Conservation (phyloP, 495 filamentous ascomycete species). For the Aspergillus homomorphus region DNA sequence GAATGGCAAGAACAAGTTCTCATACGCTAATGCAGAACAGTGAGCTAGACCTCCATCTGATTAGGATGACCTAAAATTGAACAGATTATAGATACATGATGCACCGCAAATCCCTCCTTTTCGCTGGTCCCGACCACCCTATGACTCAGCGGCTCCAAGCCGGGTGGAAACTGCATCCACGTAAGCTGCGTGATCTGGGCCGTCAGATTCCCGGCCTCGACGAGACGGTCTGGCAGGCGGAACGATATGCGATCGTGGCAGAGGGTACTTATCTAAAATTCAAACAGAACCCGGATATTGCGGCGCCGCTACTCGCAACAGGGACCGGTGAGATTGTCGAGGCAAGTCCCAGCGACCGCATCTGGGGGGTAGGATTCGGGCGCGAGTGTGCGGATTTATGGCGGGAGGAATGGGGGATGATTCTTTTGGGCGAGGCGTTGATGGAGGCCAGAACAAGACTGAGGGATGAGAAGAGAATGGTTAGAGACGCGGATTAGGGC, state of each 20-base stretch:
- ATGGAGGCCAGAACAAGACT: not conserved
- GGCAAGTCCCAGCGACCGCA: not conserved
- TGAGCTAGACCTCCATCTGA: too few relatives aligned
- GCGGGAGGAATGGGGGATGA: not conserved
- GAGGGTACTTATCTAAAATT: not conserved
- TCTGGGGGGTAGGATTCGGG: not conserved
- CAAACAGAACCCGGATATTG: not conserved
- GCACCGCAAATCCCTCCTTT: too few relatives aligned
- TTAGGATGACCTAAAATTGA: too few relatives aligned
- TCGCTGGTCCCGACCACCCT: too few relatives aligned
- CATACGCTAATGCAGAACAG: too few relatives aligned
- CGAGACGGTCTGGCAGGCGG: too few relatives aligned
- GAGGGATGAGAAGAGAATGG: too few relatives aligned
- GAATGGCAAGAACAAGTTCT: too few relatives aligned
- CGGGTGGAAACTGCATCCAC: not conserved
- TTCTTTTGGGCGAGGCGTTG: not conserved
- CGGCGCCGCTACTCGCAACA: not conserved
- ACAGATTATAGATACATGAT: too few relatives aligned
- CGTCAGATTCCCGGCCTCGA: too few relatives aligned
- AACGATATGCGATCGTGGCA: not conserved
- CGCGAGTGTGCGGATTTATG: not conserved
- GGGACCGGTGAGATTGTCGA: not conserved
- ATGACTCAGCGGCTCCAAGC: not conserved
- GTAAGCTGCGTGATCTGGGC: too few relatives aligned
- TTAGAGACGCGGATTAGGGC: too few relatives aligned